Conservation (phyloP, 306 rosid species). For the Glycine soja region DNA sequence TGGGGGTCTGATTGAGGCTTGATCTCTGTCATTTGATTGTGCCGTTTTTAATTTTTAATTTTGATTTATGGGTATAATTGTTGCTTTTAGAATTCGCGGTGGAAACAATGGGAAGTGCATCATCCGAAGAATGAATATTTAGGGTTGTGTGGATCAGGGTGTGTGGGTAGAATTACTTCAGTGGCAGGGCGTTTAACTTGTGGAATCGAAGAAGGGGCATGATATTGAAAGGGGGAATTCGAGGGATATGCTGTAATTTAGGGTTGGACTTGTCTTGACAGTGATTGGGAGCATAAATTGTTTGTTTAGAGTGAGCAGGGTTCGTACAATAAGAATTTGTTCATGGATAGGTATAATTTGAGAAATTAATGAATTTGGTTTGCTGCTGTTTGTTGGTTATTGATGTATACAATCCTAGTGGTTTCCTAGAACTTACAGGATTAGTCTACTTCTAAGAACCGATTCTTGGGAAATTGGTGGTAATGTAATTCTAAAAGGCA, state of each 20-base stretch:
- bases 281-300: constrained; percentile 18
- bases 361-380: constrained; percentile 29
- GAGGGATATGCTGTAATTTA: constrained; percentile 26
- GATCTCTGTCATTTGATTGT: constrained; percentile 34
- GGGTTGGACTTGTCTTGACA: constrained; percentile 9
- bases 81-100: constrained; percentile 7
- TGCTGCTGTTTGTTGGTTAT: constrained; percentile 24
- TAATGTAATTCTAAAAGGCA: constrained; percentile 1
- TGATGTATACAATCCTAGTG: background rate
- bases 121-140: constrained; percentile 2
- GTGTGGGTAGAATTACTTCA: constrained; percentile 42
- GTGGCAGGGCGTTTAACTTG: constrained; percentile 18
- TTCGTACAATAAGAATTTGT: constrained; percentile 12
- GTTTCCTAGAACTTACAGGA: constrained; percentile 24
- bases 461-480: constrained; percentile 25
- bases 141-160: constrained; percentile 39
- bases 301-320: constrained; percentile 6
- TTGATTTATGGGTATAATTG: background rate
- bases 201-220: background rate
- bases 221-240: constrained; percentile 9
- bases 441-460: background rate
- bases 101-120: constrained; percentile 35
- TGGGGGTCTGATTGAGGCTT: constrained; percentile 37
- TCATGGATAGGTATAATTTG: background rate
- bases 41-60: background rate